Conservation (phyloP, 768 basidiomycete genomes). For the Russula earlei region DNA sequence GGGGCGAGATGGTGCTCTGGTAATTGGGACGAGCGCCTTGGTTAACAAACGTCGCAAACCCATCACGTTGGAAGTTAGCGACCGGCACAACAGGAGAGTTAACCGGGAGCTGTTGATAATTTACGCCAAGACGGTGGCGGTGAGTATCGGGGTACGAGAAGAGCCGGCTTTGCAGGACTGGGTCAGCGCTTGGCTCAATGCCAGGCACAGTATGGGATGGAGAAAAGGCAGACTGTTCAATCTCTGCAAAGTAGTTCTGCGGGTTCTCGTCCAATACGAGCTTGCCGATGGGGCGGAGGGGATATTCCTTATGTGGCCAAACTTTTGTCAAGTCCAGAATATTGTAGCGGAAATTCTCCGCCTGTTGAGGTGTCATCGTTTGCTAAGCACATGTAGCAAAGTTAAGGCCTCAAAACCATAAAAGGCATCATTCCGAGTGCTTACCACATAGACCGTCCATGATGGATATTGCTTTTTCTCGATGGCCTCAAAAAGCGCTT, state of each 20-base stretch:
- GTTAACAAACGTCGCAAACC: conserved; percentile 54
- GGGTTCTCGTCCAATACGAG: conserved; percentile 71
- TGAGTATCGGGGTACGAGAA: conserved; percentile 93
- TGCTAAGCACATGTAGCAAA: conserved; percentile 38
- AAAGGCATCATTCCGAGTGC: conserved; percentile 23
- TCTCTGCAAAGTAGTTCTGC: conserved; percentile 89
- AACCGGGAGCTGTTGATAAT: conserved; percentile 83
- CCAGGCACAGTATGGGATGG: conserved; percentile 85
- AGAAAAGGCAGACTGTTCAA: conserved; percentile 87
- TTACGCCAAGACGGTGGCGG: conserved; percentile 70
- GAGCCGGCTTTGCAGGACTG: conserved; percentile 70
- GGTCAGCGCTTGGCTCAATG: conserved; percentile 84
- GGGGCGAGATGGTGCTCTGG: conserved; percentile 64
- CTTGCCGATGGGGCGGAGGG: conserved; percentile 83
- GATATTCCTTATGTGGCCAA: conserved; percentile 82
- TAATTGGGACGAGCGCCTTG: conserved; percentile 87
- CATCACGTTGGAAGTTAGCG: conserved; percentile 91
- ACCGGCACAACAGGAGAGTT: conserved; percentile 68
- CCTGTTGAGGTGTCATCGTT: conserved; percentile 90
- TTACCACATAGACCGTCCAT: conserved; percentile 81
- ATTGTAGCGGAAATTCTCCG: conserved; percentile 85
- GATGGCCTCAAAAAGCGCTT: conserved; percentile 73
- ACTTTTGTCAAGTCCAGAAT: conserved; percentile 86
- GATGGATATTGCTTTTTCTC: conserved; percentile 71
- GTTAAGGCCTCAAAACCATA: no score